These are phyloP conservation scores for Podospora pseudoanserina DNA, from an alignment of 495 filamentous ascomycete species.

Conservation along the genomic window DNA sequence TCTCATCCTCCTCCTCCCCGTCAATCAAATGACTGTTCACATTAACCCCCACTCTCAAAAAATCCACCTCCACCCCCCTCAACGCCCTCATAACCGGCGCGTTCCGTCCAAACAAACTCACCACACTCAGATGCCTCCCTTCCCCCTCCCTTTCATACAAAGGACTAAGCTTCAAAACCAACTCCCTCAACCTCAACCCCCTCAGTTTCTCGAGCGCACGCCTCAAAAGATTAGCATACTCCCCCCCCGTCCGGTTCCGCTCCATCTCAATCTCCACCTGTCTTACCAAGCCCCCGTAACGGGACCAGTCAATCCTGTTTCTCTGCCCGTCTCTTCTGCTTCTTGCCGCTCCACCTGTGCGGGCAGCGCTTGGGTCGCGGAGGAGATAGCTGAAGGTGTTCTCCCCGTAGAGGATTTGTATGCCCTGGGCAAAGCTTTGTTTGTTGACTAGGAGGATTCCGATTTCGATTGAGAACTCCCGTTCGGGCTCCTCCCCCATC, in stretches of 20 bases:
- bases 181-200: constrained; percentile 24
- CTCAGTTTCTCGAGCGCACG: constrained; percentile 21
- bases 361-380: constrained; percentile 27
- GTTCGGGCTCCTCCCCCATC: constrained; percentile 1
- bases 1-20: not conserved
- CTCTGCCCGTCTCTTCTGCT: not conserved
- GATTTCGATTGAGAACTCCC: constrained; percentile 23
- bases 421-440: constrained; percentile 28
- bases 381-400: constrained; percentile 41
- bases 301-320: constrained; percentile 29
- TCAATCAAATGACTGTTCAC: constrained; percentile 17
- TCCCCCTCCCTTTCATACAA: not conserved
- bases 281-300: constrained; percentile 39
- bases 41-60: constrained; percentile 27
- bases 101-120: constrained; percentile 22
- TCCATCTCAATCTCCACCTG: constrained; percentile 37
- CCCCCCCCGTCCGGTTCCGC: constrained; percentile 24
- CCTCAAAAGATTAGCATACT: constrained; percentile 25
- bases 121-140: constrained; percentile 20
- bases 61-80: constrained; percentile 20
- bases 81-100: constrained; percentile 20
- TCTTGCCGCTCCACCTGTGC: not conserved
- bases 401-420: constrained; percentile 37
- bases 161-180: constrained; percentile 30
- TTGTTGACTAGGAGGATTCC: constrained; percentile 33